phyloP scores from a whole-genome alignment of 352 stramenopile species.

The Pythium chondricola region DNA sequence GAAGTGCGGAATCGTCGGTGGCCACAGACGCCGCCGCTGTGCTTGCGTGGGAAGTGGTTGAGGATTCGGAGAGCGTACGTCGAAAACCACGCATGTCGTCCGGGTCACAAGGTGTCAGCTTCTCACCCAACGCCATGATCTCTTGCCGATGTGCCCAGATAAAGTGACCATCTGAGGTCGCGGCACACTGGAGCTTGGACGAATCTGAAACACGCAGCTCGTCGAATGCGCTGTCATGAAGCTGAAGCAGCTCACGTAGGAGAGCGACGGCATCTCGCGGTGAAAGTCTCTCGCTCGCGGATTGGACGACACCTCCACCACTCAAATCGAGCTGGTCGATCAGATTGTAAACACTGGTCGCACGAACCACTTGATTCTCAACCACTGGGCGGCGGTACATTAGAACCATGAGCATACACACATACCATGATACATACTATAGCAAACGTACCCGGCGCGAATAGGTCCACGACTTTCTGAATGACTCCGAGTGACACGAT shows the following conservation, averaged over 20 bases:
- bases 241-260: constrained; percentile 5
- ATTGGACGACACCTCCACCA: neutral
- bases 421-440: too few relatives aligned
- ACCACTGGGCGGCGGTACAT: too few relatives aligned
- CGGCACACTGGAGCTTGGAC: constrained; percentile 12
- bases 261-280: neutral
- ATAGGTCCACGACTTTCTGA: neutral
- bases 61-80: too few relatives aligned
- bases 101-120: constrained; percentile 7
- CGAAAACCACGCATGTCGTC: too few relatives aligned
- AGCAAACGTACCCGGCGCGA: too few relatives aligned
- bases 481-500: neutral
- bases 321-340: neutral
- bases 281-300: neutral
- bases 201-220: constrained; percentile 7
- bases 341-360: too few relatives aligned
- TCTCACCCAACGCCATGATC: constrained; percentile 10
- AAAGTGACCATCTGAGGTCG: constrained; percentile 5
- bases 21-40: neutral
- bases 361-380: too few relatives aligned
- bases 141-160: constrained; percentile 11
- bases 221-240: constrained; percentile 6
- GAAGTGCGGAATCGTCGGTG: neutral
- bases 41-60: neutral
- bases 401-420: too few relatives aligned